phyloP scores from a whole-genome alignment of 176 grass and related monocot genomes.

The Oryza punctata region DNA sequence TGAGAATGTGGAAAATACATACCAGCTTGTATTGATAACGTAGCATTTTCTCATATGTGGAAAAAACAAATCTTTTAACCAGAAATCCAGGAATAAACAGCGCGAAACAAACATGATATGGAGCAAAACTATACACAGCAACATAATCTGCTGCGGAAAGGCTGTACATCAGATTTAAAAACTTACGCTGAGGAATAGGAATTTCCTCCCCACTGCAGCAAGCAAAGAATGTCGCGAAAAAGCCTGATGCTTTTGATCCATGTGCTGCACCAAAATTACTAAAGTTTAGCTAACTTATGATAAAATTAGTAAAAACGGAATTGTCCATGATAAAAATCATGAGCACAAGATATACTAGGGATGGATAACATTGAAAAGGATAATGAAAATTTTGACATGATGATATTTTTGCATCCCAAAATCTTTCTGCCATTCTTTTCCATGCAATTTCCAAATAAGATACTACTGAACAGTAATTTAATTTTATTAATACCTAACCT shows the following conservation, averaged over 20 bases:
- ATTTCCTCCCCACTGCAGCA: constrained; percentile 67
- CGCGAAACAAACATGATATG: constrained; percentile 7
- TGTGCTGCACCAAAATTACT: constrained; percentile 55
- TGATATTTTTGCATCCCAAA: constrained; percentile 25
- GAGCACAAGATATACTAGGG: constrained; percentile 20
- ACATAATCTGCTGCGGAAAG: background rate
- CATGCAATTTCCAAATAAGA: constrained; percentile 28
- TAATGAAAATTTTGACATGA: constrained; percentile 12
- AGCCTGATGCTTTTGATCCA: constrained; percentile 55
- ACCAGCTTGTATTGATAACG: background rate
- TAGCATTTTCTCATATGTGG: background rate
- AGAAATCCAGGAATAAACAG: constrained; percentile 4
- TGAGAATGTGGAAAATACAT: background rate
- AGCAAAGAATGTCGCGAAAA: constrained; percentile 71
- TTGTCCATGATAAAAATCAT: constrained; percentile 15
- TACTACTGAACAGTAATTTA: constrained; percentile 25
- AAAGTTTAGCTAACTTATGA: constrained; percentile 29
- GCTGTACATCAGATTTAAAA: background rate
- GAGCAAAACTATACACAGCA: constrained; percentile 3
- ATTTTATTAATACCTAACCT: constrained; percentile 53
- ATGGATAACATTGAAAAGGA: constrained; percentile 12
- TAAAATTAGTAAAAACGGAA: constrained; percentile 41
- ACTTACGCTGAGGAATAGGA: constrained; percentile 72
- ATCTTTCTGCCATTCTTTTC: constrained; percentile 27
- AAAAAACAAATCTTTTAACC: constrained; percentile 23